Conservation (phyloP, 108 stramenopile species). For the Aurantiochytrium sp. region DNA sequence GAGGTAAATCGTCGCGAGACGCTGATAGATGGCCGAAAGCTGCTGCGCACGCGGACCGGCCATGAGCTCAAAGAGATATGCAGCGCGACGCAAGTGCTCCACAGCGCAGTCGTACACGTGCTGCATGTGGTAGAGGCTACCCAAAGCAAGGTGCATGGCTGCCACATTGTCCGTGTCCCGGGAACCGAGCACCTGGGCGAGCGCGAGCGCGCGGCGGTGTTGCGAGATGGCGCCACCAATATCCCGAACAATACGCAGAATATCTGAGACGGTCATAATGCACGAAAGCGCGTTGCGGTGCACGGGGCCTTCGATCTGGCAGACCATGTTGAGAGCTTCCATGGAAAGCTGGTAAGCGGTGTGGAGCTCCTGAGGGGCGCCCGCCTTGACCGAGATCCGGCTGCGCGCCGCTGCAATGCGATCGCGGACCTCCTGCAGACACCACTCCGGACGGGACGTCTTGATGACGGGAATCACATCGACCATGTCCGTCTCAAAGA, state of each 20-base stretch:
- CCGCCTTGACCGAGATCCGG: constrained; percentile 53
- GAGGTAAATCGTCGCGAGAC: constrained; percentile 68
- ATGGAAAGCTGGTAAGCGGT: constrained; percentile 67
- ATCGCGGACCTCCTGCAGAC: constrained; percentile 66
- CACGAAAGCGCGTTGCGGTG: constrained; percentile 65
- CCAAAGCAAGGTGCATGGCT: constrained; percentile 50
- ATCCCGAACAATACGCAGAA: constrained; percentile 66
- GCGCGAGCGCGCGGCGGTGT: constrained; percentile 59
- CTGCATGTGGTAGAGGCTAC: constrained; percentile 49
- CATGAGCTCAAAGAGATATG: constrained; percentile 71
- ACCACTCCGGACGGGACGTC: constrained; percentile 62
- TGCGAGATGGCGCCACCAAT: constrained; percentile 56
- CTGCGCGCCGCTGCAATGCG: constrained; percentile 48
- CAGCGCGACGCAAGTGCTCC: constrained; percentile 69
- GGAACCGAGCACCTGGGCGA: constrained; percentile 63
- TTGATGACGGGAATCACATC: constrained; percentile 83
- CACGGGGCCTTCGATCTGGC: constrained; percentile 63
- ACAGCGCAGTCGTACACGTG: constrained; percentile 46
- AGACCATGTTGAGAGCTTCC: constrained; percentile 65
- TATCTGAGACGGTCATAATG: constrained; percentile 57
- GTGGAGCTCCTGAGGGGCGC: constrained; percentile 36
- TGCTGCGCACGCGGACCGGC: constrained; percentile 69
- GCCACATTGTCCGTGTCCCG: constrained; percentile 65
- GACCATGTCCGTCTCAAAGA: constrained; percentile 62
- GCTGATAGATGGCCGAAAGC: constrained; percentile 63